These are phyloP conservation scores for Wilhelminamyces savonicus DNA, from an alignment of 805 yeast genomes.

Conservation along the genomic window DNA sequence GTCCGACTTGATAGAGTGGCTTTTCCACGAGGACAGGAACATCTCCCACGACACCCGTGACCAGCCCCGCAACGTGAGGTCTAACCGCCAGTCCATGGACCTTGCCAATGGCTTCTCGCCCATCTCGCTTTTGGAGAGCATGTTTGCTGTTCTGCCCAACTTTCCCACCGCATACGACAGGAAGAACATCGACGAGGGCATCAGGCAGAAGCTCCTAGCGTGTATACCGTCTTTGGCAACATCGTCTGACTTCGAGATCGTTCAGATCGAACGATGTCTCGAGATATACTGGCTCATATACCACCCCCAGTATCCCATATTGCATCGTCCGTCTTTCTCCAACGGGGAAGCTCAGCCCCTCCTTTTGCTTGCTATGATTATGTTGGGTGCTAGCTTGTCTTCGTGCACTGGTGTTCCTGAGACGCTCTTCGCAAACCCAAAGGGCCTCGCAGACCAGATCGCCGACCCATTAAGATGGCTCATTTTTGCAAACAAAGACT, in stretches of 20 bases:
- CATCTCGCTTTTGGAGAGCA: slow-evolving; percentile 9
- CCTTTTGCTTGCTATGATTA: slow-evolving; percentile 6
- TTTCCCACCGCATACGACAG: slow-evolving; percentile 6
- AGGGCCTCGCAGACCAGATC: slow-evolving; percentile 4
- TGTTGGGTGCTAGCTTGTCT: slow-evolving; percentile 5
- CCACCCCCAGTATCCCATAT: slow-evolving; percentile 7
- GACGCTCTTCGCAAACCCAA: slow-evolving; percentile 2
- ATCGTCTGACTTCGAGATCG: slow-evolving; percentile 10
- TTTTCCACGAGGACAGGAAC: slow-evolving; percentile 22
- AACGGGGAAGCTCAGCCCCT: slow-evolving; percentile 4
- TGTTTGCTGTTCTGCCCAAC: slow-evolving; percentile 13
- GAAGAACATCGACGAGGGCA: slow-evolving; percentile 7
- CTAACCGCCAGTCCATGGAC: no score
- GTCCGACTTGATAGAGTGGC: slow-evolving; percentile 25
- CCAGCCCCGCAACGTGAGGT: no score
- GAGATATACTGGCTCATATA: slow-evolving; percentile 5
- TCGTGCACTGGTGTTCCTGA: slow-evolving; percentile 2
- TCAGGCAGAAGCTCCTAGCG: slow-evolving; percentile 5
- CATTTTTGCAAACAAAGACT: slow-evolving; percentile 5
- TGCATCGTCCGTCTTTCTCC: slow-evolving; percentile 7
- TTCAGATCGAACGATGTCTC: slow-evolving; percentile 9
- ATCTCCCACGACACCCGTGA: no score
- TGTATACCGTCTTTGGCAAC: slow-evolving; percentile 10
- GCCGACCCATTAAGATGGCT: slow-evolving; percentile 9
- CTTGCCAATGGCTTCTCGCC: slow-evolving; percentile 12